Evolutionary conservation across 768 basidiomycete genomes (phyloP).

Genomic region (Rhodotorula sphaerocarpa): DNA sequence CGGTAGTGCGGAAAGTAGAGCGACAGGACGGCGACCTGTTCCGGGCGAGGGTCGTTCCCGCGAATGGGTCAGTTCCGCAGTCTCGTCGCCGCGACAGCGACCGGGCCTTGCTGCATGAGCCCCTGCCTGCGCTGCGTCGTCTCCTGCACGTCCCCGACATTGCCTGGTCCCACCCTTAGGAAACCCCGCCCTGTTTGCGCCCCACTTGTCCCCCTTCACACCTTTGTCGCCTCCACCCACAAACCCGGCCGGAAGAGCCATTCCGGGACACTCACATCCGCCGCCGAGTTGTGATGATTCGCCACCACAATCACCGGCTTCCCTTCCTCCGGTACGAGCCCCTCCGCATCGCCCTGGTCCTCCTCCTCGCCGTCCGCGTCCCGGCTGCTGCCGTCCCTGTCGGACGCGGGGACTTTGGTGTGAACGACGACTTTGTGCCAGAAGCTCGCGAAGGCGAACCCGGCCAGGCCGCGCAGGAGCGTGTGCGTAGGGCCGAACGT

Average conservation of each 20-base stretch:
- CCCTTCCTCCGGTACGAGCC: constrained; percentile 22
- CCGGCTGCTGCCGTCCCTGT: too few relatives aligned
- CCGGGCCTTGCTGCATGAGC: constrained; percentile 39
- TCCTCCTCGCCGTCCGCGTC: background rate
- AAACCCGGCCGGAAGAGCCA: too few relatives aligned
- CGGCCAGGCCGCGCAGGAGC: constrained; percentile 25
- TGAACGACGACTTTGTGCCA: constrained; percentile 12
- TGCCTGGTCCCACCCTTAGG: too few relatives aligned
- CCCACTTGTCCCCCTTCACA: too few relatives aligned
- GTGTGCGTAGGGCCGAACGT: constrained; percentile 41
- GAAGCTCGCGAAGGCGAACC: constrained; percentile 24
- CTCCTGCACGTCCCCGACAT: too few relatives aligned
- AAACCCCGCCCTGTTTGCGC: too few relatives aligned
- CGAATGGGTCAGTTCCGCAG: too few relatives aligned
- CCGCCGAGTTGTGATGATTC: constrained; percentile 35
- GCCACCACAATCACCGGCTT: constrained; percentile 20
- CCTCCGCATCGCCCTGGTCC: background rate
- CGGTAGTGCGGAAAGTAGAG: constrained; percentile 71
- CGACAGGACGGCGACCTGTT: constrained; percentile 37
- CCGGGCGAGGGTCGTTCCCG: constrained; percentile 47
- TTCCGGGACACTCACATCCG: constrained; percentile 33
- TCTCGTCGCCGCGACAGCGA: too few relatives aligned
- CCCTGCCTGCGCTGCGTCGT: background rate
- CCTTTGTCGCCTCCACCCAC: too few relatives aligned
- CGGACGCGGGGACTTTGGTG: background rate